Percentiles rank a stretch among this genome's conserved stretches.
phyloP scores from a whole-genome alignment of 257 asterid genomes.

The Scutellaria barbata region DNA sequence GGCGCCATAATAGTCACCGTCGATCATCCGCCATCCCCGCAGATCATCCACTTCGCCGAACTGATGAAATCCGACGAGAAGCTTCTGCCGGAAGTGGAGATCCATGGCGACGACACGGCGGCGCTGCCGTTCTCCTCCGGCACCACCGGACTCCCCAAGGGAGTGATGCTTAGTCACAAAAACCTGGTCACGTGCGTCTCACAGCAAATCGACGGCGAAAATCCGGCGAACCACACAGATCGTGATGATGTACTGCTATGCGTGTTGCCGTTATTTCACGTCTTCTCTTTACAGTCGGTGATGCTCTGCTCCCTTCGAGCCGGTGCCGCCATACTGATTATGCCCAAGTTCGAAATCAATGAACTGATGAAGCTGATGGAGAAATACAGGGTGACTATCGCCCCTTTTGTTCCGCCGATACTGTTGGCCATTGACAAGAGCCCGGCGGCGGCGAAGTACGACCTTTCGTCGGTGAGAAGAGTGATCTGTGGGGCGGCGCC shows the following conservation, averaged over 20 bases:
- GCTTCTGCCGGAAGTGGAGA: slow-evolving; percentile 28
- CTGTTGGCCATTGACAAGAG: slow-evolving; percentile 53
- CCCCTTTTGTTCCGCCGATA: slow-evolving; percentile 66
- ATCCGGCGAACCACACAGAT: slow-evolving; percentile 41
- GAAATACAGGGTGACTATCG: slow-evolving; percentile 52
- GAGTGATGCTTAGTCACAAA: slow-evolving; percentile 63
- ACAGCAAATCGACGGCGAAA: slow-evolving; percentile 60
- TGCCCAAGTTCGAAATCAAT: slow-evolving; percentile 54
- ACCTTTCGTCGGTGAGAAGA: slow-evolving; percentile 61
- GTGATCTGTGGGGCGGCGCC: slow-evolving; percentile 65
- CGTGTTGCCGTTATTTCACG: slow-evolving; percentile 61
- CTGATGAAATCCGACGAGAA: slow-evolving; percentile 46
- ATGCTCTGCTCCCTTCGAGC: slow-evolving; percentile 46
- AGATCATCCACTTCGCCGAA: slow-evolving; percentile 38
- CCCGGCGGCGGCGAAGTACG: slow-evolving; percentile 41
- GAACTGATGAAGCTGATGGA: slow-evolving; percentile 41
- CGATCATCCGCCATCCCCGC: slow-evolving; percentile 41
- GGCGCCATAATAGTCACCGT: slow-evolving; percentile 42
- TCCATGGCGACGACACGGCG: slow-evolving; percentile 48
- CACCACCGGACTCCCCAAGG: slow-evolving; percentile 67
- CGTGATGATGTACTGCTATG: slow-evolving; percentile 44
- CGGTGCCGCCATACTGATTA: slow-evolving; percentile 50
- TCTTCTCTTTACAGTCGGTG: slow-evolving; percentile 46
- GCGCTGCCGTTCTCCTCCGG: slow-evolving; percentile 67
- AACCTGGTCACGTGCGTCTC: slow-evolving; percentile 54